These are phyloP conservation scores for Closterium sp. DNA, from an alignment of 139 green algal species.

Conservation along the genomic window DNA sequence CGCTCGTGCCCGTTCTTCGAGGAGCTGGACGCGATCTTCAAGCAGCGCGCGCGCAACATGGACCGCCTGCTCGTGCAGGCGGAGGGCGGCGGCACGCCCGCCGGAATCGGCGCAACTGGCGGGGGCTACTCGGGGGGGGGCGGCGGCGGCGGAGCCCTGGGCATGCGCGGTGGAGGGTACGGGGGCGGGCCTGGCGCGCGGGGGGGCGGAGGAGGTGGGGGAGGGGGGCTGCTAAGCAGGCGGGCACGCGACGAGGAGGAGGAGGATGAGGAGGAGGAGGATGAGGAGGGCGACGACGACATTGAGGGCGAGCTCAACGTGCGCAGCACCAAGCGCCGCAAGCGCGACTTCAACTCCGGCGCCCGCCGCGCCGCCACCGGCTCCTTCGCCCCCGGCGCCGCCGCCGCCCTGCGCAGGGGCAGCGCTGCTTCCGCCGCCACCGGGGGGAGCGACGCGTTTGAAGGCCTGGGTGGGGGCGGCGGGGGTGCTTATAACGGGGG, in stretches of 20 bases:
- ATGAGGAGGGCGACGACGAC: constrained; percentile 20
- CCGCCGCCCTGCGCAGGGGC: background rate
- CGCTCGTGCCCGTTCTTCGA: constrained; percentile 35
- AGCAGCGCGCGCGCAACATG: constrained; percentile 40
- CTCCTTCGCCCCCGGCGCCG: background rate
- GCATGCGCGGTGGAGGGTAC: background rate
- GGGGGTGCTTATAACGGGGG: background rate
- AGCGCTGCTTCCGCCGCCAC: background rate
- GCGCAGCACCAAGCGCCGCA: constrained; percentile 12
- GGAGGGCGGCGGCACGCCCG: constrained; percentile 2
- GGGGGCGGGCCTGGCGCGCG: background rate
- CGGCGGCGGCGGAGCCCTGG: background rate
- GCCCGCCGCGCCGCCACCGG: background rate
- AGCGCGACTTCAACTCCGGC: background rate
- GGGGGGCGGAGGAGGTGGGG: background rate
- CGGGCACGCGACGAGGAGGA: constrained; percentile 15
- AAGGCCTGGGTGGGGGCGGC: background rate
- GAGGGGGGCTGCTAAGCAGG: background rate
- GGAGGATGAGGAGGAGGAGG: constrained; percentile 40
- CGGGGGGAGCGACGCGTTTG: background rate
- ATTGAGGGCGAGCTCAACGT: constrained; percentile 3
- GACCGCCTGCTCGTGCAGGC: constrained; percentile 21
- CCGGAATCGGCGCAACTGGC: background rate
- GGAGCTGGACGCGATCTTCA: constrained; percentile 48
- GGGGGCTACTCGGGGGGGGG: background rate